Base-by-base conservation (phyloP, 345 rosid species). In the Excoecaria agallocha region DNA sequence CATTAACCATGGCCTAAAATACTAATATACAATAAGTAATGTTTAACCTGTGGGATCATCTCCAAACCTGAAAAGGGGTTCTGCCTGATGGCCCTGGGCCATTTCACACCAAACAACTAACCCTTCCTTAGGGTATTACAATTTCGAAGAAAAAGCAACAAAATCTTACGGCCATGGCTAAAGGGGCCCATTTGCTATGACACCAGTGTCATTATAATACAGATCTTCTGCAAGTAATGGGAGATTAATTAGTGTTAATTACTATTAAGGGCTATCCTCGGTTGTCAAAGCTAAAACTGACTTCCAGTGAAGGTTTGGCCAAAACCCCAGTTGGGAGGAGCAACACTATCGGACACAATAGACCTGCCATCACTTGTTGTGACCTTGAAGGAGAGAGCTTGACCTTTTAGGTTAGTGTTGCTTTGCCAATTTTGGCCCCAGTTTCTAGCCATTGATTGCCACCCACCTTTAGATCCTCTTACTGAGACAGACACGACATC, bases 401-500 rank as follows among this genome's bases (percentile, higher is more conserved):
- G 77, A 13, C 74, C 81, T 22, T 68, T 68, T 20, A 78, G 71
- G 66, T 55, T 69, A 62, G 78, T 39, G 58, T 63, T 74, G 65
- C 77, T 74, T 45, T 78, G 81, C 81, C 81, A 78, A 54, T 78
- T 78, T 45, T 78, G 81, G 41, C 81, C 81, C 81, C 81, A 78
- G n/a, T 78, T 78, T 49, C 78, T 68, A 46, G 78, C 61, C 81
- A 78, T 74, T 20, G 81, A 56, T 46, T 68, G 69, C 81, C 81
- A 78, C 8, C 77, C 59, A 48, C 70, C 52, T 64, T 59, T 69
- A 1, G 77, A 60, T 68, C 81, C 81, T 63, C 56, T 73, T n/a
- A 74, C 15, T 22, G 78, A 69, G 15, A 73, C 45, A 3, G 77
- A 68, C 16, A 45, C 75, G 52, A 78, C 74, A 48, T 78, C 81